These are phyloP conservation scores for Chloropicon primus DNA, from an alignment of 139 green algal genomes.

Conservation along the genomic window DNA sequence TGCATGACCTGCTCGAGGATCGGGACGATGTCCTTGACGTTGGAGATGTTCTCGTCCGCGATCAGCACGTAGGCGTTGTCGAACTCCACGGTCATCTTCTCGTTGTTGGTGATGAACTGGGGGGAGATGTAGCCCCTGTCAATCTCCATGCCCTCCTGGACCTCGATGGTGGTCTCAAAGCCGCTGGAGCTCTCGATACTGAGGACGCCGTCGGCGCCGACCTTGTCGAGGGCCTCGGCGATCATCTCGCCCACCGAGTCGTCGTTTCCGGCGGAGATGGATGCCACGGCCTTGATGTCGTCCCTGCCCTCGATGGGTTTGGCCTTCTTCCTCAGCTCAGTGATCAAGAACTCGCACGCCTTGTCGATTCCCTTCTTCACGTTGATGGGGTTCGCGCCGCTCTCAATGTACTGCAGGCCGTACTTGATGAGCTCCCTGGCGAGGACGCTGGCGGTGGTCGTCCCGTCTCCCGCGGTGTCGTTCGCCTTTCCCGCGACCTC, in stretches of 20 bases:
- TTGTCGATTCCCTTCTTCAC: conserved; percentile 98
- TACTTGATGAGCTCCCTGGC: conserved; percentile 90
- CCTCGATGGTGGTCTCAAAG: conserved; percentile 74
- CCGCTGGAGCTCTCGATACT: conserved; percentile 68
- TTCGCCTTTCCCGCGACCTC: conserved; percentile 94
- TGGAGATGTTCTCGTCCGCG: conserved; percentile 45
- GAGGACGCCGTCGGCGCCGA: conserved; percentile 80
- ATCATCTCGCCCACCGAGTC: conserved; percentile 67
- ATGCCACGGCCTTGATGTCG: conserved; percentile 81
- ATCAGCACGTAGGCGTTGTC: conserved; percentile 84
- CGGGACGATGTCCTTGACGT: conserved; percentile 1
- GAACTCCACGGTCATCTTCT: conserved; percentile 78
- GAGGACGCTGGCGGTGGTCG: conserved; percentile 89
- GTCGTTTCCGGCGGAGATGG: conserved; percentile 75
- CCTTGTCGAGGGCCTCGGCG: conserved; percentile 74
- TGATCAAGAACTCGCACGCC: conserved; percentile 66
- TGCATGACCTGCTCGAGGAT: conserved; percentile 4
- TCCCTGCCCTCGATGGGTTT: conserved; percentile 66
- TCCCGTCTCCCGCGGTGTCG: conserved; percentile 89
- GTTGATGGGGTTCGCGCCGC: conserved; percentile 83
- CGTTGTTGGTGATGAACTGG: conserved; percentile 90
- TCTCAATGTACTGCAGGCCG: conserved; percentile 74
- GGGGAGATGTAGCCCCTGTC: conserved; percentile 94
- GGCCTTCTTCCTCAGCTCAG: conserved; percentile 65
- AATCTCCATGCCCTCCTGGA: conserved; percentile 93